phyloP scores from a whole-genome alignment of 345 rosid species.

The Cardamine chenopodiifolia region DNA sequence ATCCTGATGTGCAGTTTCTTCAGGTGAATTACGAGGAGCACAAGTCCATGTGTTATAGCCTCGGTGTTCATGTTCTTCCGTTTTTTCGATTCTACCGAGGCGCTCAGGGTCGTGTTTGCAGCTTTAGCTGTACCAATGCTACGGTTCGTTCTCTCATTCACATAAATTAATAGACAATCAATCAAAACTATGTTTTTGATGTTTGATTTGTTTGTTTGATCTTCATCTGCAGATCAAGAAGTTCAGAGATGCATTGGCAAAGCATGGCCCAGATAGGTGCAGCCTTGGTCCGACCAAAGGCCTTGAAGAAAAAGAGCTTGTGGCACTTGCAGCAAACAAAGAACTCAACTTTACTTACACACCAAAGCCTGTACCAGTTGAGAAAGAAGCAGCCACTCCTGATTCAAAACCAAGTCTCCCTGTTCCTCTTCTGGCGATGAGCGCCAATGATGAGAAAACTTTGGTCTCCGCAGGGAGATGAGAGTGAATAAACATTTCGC shows the following conservation, averaged over 20 bases:
- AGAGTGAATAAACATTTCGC: conserved; percentile 3
- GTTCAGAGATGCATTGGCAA: conserved; percentile 87
- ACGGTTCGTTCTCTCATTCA: conserved; percentile 63
- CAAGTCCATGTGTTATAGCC: conserved; percentile 93
- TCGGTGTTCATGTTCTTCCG: conserved; percentile 87
- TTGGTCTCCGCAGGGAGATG: conserved; percentile 40
- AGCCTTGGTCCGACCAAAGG: conserved; percentile 84
- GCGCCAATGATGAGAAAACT: conserved; percentile 10
- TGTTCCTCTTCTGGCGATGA: conserved; percentile 32
- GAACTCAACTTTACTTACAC: conserved; percentile 75
- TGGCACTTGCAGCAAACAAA: conserved; percentile 81
- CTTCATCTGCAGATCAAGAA: conserved; percentile 69
- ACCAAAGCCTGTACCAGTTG: conserved; percentile 45
- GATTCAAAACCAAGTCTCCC: conserved; percentile 16
- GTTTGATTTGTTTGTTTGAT: neutral
- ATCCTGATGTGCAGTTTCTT: conserved; percentile 78
- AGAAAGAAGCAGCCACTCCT: conserved; percentile 27
- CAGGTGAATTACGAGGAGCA: conserved; percentile 92
- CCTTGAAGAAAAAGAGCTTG: conserved; percentile 86
- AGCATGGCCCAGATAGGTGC: conserved; percentile 75
- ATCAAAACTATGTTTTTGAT: neutral
- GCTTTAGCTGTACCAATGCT: conserved; percentile 97
- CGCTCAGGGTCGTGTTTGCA: conserved; percentile 85
- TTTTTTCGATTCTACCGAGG: conserved; percentile 90
- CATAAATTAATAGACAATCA: neutral